Base-by-base conservation (phyloP, 176 grass and related monocot species). In the Oryza nivara region DNA sequence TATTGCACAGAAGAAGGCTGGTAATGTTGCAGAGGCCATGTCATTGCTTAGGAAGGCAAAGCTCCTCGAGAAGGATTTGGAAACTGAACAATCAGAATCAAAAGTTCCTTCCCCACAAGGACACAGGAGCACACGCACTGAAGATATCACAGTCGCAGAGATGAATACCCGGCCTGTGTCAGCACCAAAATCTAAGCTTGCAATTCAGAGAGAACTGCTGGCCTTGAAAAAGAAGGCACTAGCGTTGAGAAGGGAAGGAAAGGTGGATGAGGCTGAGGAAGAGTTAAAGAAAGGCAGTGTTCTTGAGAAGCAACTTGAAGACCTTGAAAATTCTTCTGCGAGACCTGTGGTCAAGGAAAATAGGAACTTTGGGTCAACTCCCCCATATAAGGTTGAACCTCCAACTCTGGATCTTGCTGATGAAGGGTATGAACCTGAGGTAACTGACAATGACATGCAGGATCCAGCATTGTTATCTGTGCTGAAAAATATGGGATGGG, bases 291-390 rank as follows among this genome's bases (percentile, higher is more conserved):
- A 93, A 92, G 93, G 93, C 15, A 90, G 77, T 19, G 1, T 89
- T 92, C 89, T 98, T 82, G 96, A 95, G 85, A 88, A 91, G 80
- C 91, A 95, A 88, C 89, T 95, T 10, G 96, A 95, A 93, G 93
- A 95, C 70, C 81, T 93, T 79, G 93, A 98, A 68, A 95, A 70
- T 77, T 87, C 85, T 60, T 72, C 87, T 2, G 89, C 84, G 30
- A 80, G 36, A 77, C 69, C 81, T 71, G 65, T 72, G 52, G 17
- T 60, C 68, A 78, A 89, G 66, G 86, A 83, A 67, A 88, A 66
- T 61, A 74, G 75, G 44, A 83, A 11, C 61, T 68, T 78, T 63
- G 81, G 63, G 84, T 76, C 73, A 44, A 81, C 11, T 4, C 70
- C 86, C 28, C 79, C 84, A 30, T 86, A 83, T 35, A 90, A 79